A percentile compares a stretch with the other conserved stretches of the same genome.
These are phyloP conservation scores for Neofusicoccum sp. DNA, from an alignment of 2,329 filamentous ascomycete genomes.

Conservation along the genomic window DNA sequence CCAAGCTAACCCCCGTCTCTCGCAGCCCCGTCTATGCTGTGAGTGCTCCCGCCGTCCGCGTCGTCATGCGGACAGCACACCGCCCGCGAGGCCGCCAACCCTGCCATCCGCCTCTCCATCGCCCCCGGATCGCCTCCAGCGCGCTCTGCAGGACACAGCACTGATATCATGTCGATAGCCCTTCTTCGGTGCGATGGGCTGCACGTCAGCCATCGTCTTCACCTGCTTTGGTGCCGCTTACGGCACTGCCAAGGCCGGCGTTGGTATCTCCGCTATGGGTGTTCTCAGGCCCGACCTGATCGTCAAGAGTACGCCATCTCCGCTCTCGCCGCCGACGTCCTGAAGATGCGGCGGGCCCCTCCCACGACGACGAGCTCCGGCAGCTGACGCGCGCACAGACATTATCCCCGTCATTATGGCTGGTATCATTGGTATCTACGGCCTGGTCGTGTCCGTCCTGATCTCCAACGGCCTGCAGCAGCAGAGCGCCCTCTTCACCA, in stretches of 20 bases:
- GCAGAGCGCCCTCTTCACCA: constrained; percentile 50
- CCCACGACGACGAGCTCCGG: neutral
- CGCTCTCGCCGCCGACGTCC: constrained; percentile 14
- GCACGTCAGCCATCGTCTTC: constrained; percentile 92
- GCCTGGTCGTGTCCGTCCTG: constrained; percentile 56
- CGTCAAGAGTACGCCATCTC: constrained; percentile 86
- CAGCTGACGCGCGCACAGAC: constrained; percentile 59
- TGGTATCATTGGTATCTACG: constrained; percentile 99
- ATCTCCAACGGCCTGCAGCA: constrained; percentile 57
- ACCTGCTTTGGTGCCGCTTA: constrained; percentile 96
- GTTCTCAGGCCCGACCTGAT: constrained; percentile 96
- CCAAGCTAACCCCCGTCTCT: constrained; percentile 49
- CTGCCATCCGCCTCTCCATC: constrained; percentile 1
- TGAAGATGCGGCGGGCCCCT: constrained; percentile 22
- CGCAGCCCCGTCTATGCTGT: constrained; percentile 96
- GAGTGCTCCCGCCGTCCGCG: constrained; percentile 57
- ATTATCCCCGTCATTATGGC: constrained; percentile 99
- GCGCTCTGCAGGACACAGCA: constrained; percentile 18
- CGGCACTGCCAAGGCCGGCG: constrained; percentile 98
- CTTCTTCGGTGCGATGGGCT: constrained; percentile 98
- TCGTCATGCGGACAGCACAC: constrained; percentile 24
- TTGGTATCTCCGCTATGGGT: constrained; percentile 98
- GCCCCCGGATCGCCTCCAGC: neutral
- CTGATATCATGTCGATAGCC: constrained; percentile 54
- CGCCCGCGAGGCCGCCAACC: constrained; percentile 13